phyloP scores from a whole-genome alignment of 441 rosid species.

The Pelargonium citronellum region DNA sequence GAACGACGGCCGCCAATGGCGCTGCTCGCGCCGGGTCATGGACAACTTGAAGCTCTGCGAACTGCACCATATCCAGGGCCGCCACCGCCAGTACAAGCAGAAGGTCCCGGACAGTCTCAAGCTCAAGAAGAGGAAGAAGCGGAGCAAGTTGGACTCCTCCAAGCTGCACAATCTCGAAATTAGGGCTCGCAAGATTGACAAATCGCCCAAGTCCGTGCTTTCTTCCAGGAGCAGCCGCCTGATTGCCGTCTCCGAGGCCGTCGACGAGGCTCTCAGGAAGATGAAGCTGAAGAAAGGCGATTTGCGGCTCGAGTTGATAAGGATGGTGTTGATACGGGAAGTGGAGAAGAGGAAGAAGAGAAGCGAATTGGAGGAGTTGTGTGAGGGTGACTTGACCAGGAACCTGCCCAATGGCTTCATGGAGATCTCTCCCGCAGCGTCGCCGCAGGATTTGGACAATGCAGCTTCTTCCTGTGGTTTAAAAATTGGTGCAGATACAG shows the following conservation, averaged over 20 bases:
- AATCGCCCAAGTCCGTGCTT: not conserved
- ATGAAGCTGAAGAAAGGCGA: constrained; percentile 59
- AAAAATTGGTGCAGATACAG: constrained; percentile 50
- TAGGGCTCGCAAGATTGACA: constrained; percentile 5
- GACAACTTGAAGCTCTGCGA: constrained; percentile 6
- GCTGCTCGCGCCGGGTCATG: constrained; percentile 3
- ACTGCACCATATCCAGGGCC: constrained; percentile 5
- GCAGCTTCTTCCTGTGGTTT: constrained; percentile 54
- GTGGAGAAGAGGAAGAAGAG: constrained; percentile 52
- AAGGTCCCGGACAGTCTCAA: not conserved
- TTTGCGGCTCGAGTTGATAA: constrained; percentile 60
- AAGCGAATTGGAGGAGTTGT: constrained; percentile 17
- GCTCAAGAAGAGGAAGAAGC: not conserved
- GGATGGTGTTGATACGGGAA: constrained; percentile 74
- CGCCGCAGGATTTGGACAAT: constrained; percentile 46
- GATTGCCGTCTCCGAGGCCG: not conserved
- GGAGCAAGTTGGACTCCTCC: not conserved
- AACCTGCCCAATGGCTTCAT: constrained; percentile 85
- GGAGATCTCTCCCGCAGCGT: constrained; percentile 63
- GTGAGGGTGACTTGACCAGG: constrained; percentile 52
- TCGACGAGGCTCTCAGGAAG: not conserved
- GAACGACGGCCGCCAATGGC: constrained; percentile 2
- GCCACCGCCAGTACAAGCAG: constrained; percentile 5
- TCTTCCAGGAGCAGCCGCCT: not conserved
- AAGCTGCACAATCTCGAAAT: not conserved